These are phyloP conservation scores for Camelina neglecta DNA, from an alignment of 345 rosid genomes.

Conservation along the genomic window DNA sequence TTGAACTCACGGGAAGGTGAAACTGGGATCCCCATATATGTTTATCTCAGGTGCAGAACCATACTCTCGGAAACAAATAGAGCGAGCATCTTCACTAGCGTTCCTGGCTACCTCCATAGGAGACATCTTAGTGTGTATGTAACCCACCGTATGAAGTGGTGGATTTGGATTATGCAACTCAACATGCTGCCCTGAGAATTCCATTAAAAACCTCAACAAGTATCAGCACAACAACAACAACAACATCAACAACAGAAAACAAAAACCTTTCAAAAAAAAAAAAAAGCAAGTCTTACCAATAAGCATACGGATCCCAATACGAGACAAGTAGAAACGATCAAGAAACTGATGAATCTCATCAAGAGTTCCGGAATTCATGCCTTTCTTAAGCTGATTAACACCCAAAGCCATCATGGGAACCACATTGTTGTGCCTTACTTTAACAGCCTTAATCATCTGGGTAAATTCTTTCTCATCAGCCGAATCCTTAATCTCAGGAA, in stretches of 20 bases:
- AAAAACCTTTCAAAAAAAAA: neutral
- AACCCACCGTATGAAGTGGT: slow-evolving; percentile 79
- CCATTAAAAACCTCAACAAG: slow-evolving; percentile 6
- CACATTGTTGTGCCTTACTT: slow-evolving; percentile 97
- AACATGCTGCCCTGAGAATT: slow-evolving; percentile 93
- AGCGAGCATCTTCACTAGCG: slow-evolving; percentile 91
- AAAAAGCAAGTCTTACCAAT: slow-evolving; percentile 54
- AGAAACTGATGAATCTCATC: slow-evolving; percentile 92
- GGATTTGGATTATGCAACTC: slow-evolving; percentile 96
- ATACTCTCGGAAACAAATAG: slow-evolving; percentile 84
- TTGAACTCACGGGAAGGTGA: slow-evolving; percentile 89
- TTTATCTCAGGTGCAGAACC: slow-evolving; percentile 81
- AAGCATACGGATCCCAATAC: slow-evolving; percentile 95
- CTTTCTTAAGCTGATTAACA: slow-evolving; percentile 93
- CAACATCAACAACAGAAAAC: neutral
- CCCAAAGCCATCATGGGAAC: slow-evolving; percentile 98
- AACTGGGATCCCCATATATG: slow-evolving; percentile 87
- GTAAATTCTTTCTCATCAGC: slow-evolving; percentile 81
- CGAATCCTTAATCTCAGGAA: slow-evolving; percentile 78
- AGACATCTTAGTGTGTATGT: slow-evolving; percentile 94
- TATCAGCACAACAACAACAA: neutral
- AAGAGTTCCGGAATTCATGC: slow-evolving; percentile 57
- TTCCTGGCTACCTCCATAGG: slow-evolving; percentile 84
- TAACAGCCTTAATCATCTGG: slow-evolving; percentile 91
- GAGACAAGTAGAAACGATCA: slow-evolving; percentile 92